Percentiles rank a stretch among this genome's conserved stretches.
These are phyloP conservation scores for Ganoderma sp. DNA, from an alignment of 1,284 basidiomycete genomes.

Conservation along the genomic window DNA sequence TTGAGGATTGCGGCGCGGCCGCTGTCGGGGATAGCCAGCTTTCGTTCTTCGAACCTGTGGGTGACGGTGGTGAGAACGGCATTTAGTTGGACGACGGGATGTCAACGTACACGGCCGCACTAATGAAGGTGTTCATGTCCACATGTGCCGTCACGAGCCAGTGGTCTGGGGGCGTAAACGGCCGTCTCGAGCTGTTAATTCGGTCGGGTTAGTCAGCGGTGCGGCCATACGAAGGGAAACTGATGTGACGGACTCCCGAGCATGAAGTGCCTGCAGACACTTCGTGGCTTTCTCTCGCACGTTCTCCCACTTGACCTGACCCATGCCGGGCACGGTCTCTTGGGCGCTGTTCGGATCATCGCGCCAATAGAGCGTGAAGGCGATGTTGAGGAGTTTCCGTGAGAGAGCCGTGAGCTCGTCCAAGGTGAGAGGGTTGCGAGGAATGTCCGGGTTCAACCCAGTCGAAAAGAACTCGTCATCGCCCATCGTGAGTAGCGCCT, in stretches of 20 bases:
- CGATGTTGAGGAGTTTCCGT: conserved; percentile 76
- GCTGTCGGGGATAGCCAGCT: conserved; percentile 45
- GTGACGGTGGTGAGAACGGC: not conserved
- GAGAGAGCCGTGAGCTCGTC: conserved; percentile 83
- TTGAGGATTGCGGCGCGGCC: conserved; percentile 49
- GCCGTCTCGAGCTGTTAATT: conserved; percentile 70
- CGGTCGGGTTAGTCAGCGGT: conserved; percentile 13
- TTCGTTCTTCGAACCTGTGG: conserved; percentile 62
- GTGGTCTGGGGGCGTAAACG: conserved; percentile 81
- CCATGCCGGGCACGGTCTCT: conserved; percentile 51
- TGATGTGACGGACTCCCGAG: conserved; percentile 75
- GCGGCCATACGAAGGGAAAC: too few species aligned
- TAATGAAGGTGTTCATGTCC: conserved; percentile 87
- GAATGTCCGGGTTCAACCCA: conserved; percentile 35
- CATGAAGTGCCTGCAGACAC: conserved; percentile 81
- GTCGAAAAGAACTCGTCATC: conserved; percentile 94
- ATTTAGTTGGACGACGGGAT: not conserved
- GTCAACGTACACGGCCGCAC: conserved; percentile 79
- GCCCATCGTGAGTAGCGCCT: conserved; percentile 88
- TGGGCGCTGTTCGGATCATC: conserved; percentile 57
- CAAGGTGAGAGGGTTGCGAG: conserved; percentile 77
- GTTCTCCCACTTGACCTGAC: conserved; percentile 60
- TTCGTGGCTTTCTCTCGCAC: conserved; percentile 75
- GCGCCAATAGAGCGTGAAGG: conserved; percentile 82
- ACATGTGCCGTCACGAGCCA: conserved; percentile 86